Evolutionary conservation across 2,329 filamentous ascomycete species (phyloP).

Genomic region (Epichloe gansuensis): DNA sequence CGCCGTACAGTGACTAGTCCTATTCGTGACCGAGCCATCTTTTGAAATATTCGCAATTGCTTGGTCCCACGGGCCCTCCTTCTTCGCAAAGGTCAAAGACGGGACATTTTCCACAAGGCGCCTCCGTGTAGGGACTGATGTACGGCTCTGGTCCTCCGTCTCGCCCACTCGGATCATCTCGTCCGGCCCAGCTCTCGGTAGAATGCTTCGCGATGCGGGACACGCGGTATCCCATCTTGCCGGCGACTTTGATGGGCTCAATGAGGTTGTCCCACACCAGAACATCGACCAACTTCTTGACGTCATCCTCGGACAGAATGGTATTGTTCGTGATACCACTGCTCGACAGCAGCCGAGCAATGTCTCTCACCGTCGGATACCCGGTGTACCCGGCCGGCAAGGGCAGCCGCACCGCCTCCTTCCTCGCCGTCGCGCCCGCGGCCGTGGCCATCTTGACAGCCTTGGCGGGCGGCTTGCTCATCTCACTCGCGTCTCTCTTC

Average conservation of each 20-base stretch:
- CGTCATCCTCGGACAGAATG: constrained; percentile 57
- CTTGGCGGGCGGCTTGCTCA: constrained; percentile 20
- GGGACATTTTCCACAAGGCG: constrained; percentile 82
- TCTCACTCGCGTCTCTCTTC: constrained; percentile 36
- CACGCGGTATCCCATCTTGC: constrained; percentile 39
- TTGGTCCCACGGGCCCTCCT: constrained; percentile 78
- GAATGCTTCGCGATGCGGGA: constrained; percentile 35
- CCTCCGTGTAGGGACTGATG: constrained; percentile 69
- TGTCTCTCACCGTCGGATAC: constrained; percentile 70
- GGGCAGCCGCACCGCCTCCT: constrained; percentile 32
- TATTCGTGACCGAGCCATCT: constrained; percentile 52
- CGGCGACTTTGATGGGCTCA: constrained; percentile 45
- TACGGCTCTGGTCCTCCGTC: constrained; percentile 30
- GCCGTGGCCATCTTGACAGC: constrained; percentile 13
- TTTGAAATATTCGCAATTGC: constrained; percentile 83
- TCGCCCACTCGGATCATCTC: constrained; percentile 23
- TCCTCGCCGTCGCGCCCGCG: constrained; percentile 10
- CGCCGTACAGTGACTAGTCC: not conserved
- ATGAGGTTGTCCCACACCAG: constrained; percentile 79
- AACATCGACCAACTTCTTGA: constrained; percentile 76
- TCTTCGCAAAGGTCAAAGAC: constrained; percentile 89
- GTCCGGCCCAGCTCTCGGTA: constrained; percentile 26
- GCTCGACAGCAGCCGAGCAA: constrained; percentile 61
- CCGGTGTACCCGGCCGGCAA: constrained; percentile 54
- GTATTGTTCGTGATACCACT: constrained; percentile 61